Conservation (phyloP, 805 yeast genomes). For the Metschnikowia proteae region DNA sequence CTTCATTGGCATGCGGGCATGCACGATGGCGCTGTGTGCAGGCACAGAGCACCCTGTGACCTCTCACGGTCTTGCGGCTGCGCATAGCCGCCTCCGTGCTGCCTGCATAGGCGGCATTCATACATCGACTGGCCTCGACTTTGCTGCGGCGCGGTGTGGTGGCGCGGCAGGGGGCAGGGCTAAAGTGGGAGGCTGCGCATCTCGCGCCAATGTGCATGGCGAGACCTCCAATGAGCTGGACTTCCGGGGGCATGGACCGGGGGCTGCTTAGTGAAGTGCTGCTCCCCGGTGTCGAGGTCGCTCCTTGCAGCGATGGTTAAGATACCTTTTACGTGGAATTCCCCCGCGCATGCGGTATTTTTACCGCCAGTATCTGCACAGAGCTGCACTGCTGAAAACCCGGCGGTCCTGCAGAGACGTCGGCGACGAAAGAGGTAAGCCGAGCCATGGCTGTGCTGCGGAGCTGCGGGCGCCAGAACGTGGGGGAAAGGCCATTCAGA, state of each 20-base stretch:
- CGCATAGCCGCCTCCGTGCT: no score
- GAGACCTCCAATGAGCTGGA: no score
- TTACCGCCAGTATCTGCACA: neutral
- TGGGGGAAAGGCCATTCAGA: no score
- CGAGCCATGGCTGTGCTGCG: constrained; percentile 2
- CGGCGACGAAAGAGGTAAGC: neutral
- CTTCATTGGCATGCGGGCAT: constrained; percentile 5
- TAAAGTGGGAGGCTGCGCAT: neutral
- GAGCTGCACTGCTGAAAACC: neutral
- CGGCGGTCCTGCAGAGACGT: neutral
- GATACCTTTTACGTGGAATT: neutral
- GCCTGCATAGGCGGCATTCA: no score
- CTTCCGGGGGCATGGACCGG: no score
- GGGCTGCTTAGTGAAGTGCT: neutral
- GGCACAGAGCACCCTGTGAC: neutral
- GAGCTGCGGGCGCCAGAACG: neutral
- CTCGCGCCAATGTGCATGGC: neutral
- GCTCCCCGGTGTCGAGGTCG: neutral
- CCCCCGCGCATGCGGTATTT: neutral
- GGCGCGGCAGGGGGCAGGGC: neutral
- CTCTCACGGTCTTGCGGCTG: no score
- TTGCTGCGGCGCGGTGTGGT: neutral
- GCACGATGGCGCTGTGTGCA: constrained; percentile 2
- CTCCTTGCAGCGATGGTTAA: neutral
- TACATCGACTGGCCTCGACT: no score